Percentiles rank a stretch among this genome's conserved stretches.
These are phyloP conservation scores for Xerocomus nothofagi DNA, from an alignment of 1,284 basidiomycete species.

Conservation along the genomic window DNA sequence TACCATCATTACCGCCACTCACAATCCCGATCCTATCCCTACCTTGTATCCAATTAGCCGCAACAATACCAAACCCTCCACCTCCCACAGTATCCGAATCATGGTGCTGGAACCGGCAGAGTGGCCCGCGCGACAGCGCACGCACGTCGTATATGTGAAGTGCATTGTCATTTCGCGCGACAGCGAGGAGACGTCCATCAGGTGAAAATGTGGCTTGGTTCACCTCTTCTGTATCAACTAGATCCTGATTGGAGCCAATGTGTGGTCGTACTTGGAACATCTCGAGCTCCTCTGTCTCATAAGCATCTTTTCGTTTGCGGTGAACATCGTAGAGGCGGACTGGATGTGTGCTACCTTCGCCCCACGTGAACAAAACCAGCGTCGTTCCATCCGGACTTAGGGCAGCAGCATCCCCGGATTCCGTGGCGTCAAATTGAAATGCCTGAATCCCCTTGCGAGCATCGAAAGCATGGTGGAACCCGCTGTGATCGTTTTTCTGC, in stretches of 20 bases:
- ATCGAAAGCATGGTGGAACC: constrained; percentile 56
- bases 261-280: constrained; percentile 18
- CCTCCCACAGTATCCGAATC: constrained; percentile 36
- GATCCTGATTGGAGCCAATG: constrained; percentile 25
- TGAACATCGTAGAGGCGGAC: constrained; percentile 58
- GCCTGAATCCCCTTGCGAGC: constrained; percentile 24
- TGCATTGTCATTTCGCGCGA: constrained; percentile 59
- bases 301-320: constrained; percentile 30
- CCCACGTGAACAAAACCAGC: constrained; percentile 50
- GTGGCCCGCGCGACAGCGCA: constrained; percentile 44
- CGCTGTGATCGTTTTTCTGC: constrained; percentile 29
- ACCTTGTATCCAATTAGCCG: constrained; percentile 56
- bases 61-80: constrained; percentile 51
- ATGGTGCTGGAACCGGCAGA: constrained; percentile 51
- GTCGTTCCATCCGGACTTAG: constrained; percentile 45
- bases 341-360: constrained; percentile 34
- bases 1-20: constrained; percentile 67
- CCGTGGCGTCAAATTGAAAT: constrained; percentile 44
- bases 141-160: constrained; percentile 65
- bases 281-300: constrained; percentile 31
- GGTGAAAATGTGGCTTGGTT: constrained; percentile 55
- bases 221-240: constrained; percentile 44
- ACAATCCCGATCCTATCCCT: constrained; percentile 48
- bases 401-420: constrained; percentile 55
- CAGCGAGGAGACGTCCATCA: constrained; percentile 59